Conservation (phyloP, 208 protist genomes). For the Wallacemonas sp. region DNA sequence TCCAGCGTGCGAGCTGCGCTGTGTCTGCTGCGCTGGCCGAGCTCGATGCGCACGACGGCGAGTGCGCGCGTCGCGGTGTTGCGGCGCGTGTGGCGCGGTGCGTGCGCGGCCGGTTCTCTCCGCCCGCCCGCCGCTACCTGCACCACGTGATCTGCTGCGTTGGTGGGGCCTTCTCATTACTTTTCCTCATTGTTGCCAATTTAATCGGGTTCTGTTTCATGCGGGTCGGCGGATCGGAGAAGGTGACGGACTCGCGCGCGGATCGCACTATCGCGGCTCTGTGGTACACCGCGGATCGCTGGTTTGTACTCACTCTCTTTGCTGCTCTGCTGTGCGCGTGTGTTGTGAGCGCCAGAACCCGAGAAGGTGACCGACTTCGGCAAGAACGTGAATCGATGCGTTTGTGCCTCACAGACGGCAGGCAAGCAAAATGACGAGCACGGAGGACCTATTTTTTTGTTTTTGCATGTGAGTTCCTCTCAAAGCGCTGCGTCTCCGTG, state of each 20-base stretch:
- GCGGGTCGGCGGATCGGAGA: background rate
- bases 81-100: background rate
- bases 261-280: background rate
- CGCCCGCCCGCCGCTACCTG: background rate
- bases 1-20: too few species aligned
- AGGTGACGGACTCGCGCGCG: background rate
- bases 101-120: background rate
- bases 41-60: too few species aligned
- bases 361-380: background rate
- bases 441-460: too few species aligned
- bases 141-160: background rate
- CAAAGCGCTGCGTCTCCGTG: too few species aligned
- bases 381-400: background rate
- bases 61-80: too few species aligned
- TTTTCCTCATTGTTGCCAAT: slow-evolving; percentile 64
- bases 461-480: too few species aligned
- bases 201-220: slow-evolving; percentile 39
- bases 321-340: background rate
- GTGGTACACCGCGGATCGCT: background rate
- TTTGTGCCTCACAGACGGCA: background rate
- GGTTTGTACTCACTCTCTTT: background rate
- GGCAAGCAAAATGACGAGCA: background rate
- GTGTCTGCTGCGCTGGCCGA: too few species aligned
- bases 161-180: slow-evolving; percentile 31
- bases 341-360: background rate